Conservation (phyloP, 2,329 filamentous ascomycete species). For the Ascochyta viciae-villosae region DNA sequence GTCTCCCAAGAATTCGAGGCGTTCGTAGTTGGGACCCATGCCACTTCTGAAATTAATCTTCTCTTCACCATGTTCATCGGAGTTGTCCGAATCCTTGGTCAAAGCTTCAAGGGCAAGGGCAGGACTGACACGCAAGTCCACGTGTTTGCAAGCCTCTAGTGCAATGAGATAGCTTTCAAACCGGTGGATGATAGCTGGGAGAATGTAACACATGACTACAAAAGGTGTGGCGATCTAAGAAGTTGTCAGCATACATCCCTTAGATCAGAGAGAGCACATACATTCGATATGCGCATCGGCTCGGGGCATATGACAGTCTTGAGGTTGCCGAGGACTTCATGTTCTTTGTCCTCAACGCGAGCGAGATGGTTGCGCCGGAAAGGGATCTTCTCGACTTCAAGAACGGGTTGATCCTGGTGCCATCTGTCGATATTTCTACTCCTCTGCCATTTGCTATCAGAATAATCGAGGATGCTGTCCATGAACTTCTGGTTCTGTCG, state of each 20-base stretch:
- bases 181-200: conserved; percentile 85
- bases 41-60: conserved; percentile 78
- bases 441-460: conserved; percentile 75
- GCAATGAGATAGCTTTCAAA: conserved; percentile 83
- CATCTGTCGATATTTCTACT: conserved; percentile 58
- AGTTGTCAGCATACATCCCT: conserved; percentile 23
- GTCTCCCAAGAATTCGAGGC: conserved; percentile 92
- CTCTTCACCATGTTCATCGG: conserved; percentile 72
- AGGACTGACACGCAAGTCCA: conserved; percentile 70
- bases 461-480: conserved; percentile 80
- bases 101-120: conserved; percentile 83
- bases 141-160: conserved; percentile 71
- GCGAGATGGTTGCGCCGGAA: conserved; percentile 86
- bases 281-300: conserved; percentile 76
- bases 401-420: conserved; percentile 77
- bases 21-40: conserved; percentile 95
- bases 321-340: conserved; percentile 57
- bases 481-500: conserved; percentile 40
- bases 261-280: conserved; percentile 54
- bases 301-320: conserved; percentile 77
- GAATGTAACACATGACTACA: conserved; percentile 75
- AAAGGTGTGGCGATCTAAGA: conserved; percentile 69
- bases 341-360: conserved; percentile 58
- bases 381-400: conserved; percentile 75
- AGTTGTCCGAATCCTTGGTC: conserved; percentile 90